Percentiles rank a stretch among this genome's conserved stretches.
Conservation (phyloP, 2,329 filamentous ascomycete species). For the Alternaria panax region DNA sequence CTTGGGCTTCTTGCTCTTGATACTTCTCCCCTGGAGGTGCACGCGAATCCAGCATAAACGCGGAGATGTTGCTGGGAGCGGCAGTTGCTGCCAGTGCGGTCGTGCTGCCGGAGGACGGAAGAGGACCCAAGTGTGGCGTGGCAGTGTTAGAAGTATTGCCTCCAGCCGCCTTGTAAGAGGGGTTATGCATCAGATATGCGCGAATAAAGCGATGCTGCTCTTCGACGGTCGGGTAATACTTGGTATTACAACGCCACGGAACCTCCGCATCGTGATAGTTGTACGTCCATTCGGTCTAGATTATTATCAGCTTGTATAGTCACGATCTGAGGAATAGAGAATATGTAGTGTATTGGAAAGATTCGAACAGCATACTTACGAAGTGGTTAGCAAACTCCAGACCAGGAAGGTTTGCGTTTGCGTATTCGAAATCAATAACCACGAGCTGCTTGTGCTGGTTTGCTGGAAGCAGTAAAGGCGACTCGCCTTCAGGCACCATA, state of each 20-base stretch:
- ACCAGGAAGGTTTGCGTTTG: slow-evolving; percentile 84
- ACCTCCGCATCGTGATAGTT: slow-evolving; percentile 82
- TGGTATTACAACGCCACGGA: slow-evolving; percentile 72
- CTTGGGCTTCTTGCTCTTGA: slow-evolving; percentile 59
- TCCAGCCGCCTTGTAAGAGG: slow-evolving; percentile 66
- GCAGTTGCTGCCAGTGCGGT: slow-evolving; percentile 44
- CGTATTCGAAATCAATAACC: slow-evolving; percentile 98
- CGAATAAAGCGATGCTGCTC: slow-evolving; percentile 86
- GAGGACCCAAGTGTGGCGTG: slow-evolving; percentile 39
- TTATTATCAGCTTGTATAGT: slow-evolving; percentile 3
- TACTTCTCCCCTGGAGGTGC: slow-evolving; percentile 46
- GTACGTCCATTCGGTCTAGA: slow-evolving; percentile 89
- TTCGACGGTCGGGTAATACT: slow-evolving; percentile 76
- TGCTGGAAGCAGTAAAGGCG: slow-evolving; percentile 83
- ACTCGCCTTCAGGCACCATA: slow-evolving; percentile 72
- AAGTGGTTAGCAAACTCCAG: slow-evolving; percentile 98
- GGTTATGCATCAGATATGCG: slow-evolving; percentile 84
- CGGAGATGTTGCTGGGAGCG: slow-evolving; percentile 54
- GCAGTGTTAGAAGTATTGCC: slow-evolving; percentile 60
- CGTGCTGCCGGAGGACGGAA: slow-evolving; percentile 43
- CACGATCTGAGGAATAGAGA: background rate
- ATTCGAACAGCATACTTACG: slow-evolving; percentile 54
- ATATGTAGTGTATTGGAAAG: background rate
- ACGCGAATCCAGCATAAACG: slow-evolving; percentile 78
- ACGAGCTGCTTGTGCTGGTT: slow-evolving; percentile 96